These are phyloP conservation scores for Leccinum glutinopallens DNA, from an alignment of 1,284 basidiomycete genomes.

Conservation along the genomic window DNA sequence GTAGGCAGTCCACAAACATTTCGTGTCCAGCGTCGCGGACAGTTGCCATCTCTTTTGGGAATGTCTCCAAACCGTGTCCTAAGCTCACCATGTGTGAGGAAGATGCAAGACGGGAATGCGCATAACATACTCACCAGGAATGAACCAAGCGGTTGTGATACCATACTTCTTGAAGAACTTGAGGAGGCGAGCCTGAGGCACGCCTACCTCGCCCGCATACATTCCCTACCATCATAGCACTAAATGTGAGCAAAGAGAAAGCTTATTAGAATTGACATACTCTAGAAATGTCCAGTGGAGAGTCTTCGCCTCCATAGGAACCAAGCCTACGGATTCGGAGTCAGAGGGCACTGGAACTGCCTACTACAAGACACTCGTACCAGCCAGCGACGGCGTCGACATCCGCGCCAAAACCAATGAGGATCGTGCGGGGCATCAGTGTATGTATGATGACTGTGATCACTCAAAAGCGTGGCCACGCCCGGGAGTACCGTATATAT, in stretches of 20 bases:
- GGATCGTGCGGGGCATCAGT: conserved; percentile 47
- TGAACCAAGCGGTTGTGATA: conserved; percentile 74
- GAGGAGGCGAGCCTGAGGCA: conserved; percentile 54
- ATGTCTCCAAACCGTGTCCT: conserved; percentile 73
- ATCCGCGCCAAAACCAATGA: conserved; percentile 59
- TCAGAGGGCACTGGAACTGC: conserved; percentile 1
- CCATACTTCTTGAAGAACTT: conserved; percentile 74
- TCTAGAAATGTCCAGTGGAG: conserved; percentile 64
- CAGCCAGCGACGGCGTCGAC: conserved; percentile 69
- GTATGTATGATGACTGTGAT: background rate
- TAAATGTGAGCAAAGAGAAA: background rate
- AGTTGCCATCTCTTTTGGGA: conserved; percentile 64
- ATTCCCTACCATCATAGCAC: conserved; percentile 48
- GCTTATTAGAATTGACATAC: conserved; percentile 15
- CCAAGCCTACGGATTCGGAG: conserved; percentile 50
- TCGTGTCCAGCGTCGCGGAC: conserved; percentile 73
- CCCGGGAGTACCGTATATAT: conserved; percentile 4
- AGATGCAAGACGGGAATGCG: background rate
- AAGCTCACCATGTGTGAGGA: background rate
- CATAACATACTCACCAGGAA: conserved; percentile 51
- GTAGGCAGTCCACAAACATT: conserved; percentile 42
- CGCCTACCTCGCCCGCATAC: conserved; percentile 75
- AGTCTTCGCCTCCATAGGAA: conserved; percentile 71
- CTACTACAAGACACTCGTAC: conserved; percentile 33
- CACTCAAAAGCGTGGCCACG: background rate